Evolutionary conservation across 257 asterid genomes (phyloP).

Genomic region (Cordia subcordata): DNA sequence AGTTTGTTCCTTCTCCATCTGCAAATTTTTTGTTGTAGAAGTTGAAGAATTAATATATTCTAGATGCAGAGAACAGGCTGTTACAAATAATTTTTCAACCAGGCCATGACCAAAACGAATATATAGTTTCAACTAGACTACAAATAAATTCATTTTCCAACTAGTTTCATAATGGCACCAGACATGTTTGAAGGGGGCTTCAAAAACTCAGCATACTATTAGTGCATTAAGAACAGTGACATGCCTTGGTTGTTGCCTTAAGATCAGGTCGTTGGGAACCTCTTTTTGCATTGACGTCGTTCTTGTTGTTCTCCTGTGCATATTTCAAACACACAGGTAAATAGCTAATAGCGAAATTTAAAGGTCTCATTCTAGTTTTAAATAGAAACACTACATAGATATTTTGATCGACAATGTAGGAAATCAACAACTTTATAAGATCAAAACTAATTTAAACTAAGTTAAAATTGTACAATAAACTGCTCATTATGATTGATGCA

Average conservation of each 20-base stretch:
- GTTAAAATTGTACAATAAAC: too few species aligned
- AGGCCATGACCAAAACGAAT: neutral
- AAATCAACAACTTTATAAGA: too few species aligned
- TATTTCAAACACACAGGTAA: conserved; percentile 12
- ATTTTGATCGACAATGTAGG: too few species aligned
- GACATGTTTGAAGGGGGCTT: too few species aligned
- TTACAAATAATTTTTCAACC: neutral
- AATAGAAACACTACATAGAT: too few species aligned
- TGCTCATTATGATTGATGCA: too few species aligned
- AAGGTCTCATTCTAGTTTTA: neutral
- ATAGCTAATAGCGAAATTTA: neutral
- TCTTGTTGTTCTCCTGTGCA: conserved; percentile 31
- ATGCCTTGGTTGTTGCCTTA: conserved; percentile 72
- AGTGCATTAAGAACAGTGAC: conserved; percentile 6
- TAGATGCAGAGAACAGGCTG: neutral
- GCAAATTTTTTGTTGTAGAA: conserved; percentile 23
- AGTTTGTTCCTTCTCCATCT: conserved; percentile 48
- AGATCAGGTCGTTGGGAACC: conserved; percentile 71
- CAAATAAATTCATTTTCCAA: too few species aligned
- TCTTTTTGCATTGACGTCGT: conserved; percentile 32
- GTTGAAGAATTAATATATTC: neutral
- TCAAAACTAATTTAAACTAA: too few species aligned
- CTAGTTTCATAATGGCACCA: neutral
- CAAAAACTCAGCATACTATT: conserved; percentile 1
- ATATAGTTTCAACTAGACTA: too few species aligned